A percentile compares a stretch with the other conserved stretches of the same genome.
Evolutionary conservation across 495 filamentous ascomycete species (phyloP).

Genomic region (Recurvomyces mirabilis): DNA sequence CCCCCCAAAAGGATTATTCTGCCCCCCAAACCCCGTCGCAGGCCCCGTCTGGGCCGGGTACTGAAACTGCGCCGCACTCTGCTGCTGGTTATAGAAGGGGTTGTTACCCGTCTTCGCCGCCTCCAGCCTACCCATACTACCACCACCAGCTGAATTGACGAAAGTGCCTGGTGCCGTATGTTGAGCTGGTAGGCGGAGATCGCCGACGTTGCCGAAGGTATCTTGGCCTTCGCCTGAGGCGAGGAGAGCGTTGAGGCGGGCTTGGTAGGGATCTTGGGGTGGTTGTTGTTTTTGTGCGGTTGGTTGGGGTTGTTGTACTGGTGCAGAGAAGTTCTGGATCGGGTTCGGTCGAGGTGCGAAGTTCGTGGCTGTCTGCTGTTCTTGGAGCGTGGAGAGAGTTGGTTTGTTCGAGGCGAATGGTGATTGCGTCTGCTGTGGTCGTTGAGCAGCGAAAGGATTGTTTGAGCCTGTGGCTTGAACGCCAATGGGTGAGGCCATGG

Average conservation of each 20-base stretch:
- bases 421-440: constrained; percentile 31
- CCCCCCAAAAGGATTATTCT: constrained; percentile 31
- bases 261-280: constrained; percentile 61
- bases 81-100: constrained; percentile 58
- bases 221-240: constrained; percentile 82
- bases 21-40: constrained; percentile 43
- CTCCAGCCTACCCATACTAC: constrained; percentile 50
- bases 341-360: constrained; percentile 30
- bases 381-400: constrained; percentile 48
- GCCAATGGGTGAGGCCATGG: constrained; percentile 39
- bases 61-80: constrained; percentile 33
- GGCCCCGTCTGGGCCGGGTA: constrained; percentile 72
- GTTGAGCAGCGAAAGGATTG: constrained; percentile 74
- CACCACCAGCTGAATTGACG: constrained; percentile 83
- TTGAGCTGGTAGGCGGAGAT: constrained; percentile 89
- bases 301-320: constrained; percentile 31
- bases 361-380: constrained; percentile 32
- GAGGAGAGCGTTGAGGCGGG: constrained; percentile 83
- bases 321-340: constrained; percentile 27
- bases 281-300: not conserved
- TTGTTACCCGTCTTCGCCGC: constrained; percentile 73
- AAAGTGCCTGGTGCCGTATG: constrained; percentile 96
- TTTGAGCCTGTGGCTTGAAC: constrained; percentile 80
- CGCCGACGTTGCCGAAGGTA: constrained; percentile 91
- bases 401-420: constrained; percentile 8